Base-by-base conservation (phyloP, 2,329 filamentous ascomycete genomes). In the Acrodontium crateriforme region DNA sequence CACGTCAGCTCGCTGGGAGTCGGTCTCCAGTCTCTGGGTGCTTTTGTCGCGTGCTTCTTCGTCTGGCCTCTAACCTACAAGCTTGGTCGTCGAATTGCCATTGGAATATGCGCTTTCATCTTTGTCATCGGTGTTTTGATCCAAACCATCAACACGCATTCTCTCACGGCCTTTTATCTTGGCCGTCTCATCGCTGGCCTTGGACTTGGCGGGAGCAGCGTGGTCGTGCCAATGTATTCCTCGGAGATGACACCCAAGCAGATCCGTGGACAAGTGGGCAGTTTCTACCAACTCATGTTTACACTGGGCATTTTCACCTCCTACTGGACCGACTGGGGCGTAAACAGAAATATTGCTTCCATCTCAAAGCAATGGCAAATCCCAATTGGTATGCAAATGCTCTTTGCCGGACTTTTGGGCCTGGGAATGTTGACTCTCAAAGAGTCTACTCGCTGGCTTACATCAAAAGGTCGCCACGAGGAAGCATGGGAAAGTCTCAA, bases 321-420 rank as follows among this genome's bases (percentile, higher is more conserved):
- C 3, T 69, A 69, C 43, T 69, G 64, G 62, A 21, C 69, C 23
- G 63, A 68, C 44, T 69, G 67, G 30, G 62, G 53, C 10, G 58
- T 62, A 4, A 40, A 48, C 2, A 45, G 46, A 18, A 40, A 49
- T 30, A 47, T 59, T 24, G 31, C 39, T n/a, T 40, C 60, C 1
- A 46, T 46, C 2, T 29, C 42, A 7, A 30, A 31, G 8, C 65
- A 71, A 46, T 71, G 66, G 68, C 66, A 69, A 45, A 58, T 70
- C 16, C 67, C 66, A 1, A 58, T 71, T 29, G 65, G 61, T 0
- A 49, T 70, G 3, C 65, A 68, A 37, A 50, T 68, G 5, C 44
- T 62, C 1, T 62, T 62, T 0, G 63, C 60, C 0, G 58, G 47
- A 1, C 34, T 66, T 1, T 58, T 68, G 25, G 62, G 60, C 0